These are phyloP conservation scores for Trichopus zeylanicus DNA, from an alignment of 116 monocot species.

Conservation along the genomic window DNA sequence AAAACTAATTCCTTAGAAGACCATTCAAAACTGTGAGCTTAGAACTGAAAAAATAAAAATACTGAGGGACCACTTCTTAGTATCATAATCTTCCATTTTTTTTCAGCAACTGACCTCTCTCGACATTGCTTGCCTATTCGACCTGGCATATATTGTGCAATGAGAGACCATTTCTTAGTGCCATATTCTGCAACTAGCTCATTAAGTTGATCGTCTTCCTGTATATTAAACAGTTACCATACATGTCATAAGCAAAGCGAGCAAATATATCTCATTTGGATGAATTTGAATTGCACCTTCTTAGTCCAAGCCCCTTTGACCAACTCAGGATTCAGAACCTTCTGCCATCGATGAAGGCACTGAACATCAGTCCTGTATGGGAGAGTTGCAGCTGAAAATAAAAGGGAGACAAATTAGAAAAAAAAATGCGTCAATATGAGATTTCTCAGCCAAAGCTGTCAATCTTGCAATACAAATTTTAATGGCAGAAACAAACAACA, in stretches of 20 bases:
- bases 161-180: slow-evolving; percentile 34
- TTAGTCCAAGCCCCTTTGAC: slow-evolving; percentile 48
- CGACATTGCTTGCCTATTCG: slow-evolving; percentile 50
- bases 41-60: too few relatives aligned
- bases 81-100: too few relatives aligned
- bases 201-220: slow-evolving; percentile 46
- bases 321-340: slow-evolving; percentile 56
- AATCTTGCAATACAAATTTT: too few relatives aligned
- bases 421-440: background rate
- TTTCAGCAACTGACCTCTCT: slow-evolving; percentile 26
- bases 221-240: background rate
- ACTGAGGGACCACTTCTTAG: too few relatives aligned
- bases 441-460: too few relatives aligned
- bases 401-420: background rate
- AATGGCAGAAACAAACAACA: too few relatives aligned
- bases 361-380: slow-evolving; percentile 45
- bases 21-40: too few relatives aligned
- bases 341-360: slow-evolving; percentile 74
- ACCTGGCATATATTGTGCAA: slow-evolving; percentile 37
- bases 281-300: slow-evolving; percentile 27
- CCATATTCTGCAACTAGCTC: slow-evolving; percentile 27
- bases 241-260: background rate
- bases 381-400: slow-evolving; percentile 18
- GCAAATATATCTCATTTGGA: background rate
- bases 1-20: too few relatives aligned